Conservation (phyloP, 257 asterid genomes). For the Nicotiana tomentosiformis region DNA sequence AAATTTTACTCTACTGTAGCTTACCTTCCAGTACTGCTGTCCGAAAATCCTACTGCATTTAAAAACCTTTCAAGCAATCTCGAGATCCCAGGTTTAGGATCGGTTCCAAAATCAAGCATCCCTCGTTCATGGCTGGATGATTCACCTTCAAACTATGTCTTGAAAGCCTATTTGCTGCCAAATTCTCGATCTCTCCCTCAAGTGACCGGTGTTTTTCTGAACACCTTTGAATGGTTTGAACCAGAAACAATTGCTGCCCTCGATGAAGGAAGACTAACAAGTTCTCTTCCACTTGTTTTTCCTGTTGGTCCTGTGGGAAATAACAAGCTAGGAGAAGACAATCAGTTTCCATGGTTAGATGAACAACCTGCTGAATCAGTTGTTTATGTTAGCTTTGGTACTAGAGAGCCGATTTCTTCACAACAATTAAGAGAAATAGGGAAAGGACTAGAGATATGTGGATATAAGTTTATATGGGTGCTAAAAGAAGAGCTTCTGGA, state of each 20-base stretch:
- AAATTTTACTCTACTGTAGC: constrained; percentile 21
- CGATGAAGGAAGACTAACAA: constrained; percentile 6
- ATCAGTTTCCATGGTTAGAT: constrained; percentile 25
- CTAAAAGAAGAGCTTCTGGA: constrained; percentile 8
- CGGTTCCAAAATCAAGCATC: constrained; percentile 16
- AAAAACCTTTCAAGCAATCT: not conserved
- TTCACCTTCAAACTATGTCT: constrained; percentile 22
- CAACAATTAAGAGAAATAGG: constrained; percentile 24
- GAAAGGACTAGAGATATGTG: constrained; percentile 22
- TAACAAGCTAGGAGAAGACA: constrained; percentile 14
- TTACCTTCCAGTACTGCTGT: constrained; percentile 19
- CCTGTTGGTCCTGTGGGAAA: constrained; percentile 35
- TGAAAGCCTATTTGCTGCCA: constrained; percentile 24
- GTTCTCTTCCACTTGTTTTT: constrained; percentile 25
- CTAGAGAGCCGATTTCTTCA: constrained; percentile 22
- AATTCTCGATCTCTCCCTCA: constrained; percentile 29
- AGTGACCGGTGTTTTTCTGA: constrained; percentile 32
- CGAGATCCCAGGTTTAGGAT: constrained; percentile 24
- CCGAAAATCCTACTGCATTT: constrained; percentile 12
- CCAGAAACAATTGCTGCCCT: constrained; percentile 33
- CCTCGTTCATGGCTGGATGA: constrained; percentile 30
- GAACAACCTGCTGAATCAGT: constrained; percentile 28
- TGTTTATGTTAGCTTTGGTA: constrained; percentile 30
- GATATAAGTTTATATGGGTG: constrained; percentile 27
- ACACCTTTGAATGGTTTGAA: constrained; percentile 35